phyloP scores from a whole-genome alignment of 225 moss, liverwort and hornwort species.

The Pseudoscleropodium purum region DNA sequence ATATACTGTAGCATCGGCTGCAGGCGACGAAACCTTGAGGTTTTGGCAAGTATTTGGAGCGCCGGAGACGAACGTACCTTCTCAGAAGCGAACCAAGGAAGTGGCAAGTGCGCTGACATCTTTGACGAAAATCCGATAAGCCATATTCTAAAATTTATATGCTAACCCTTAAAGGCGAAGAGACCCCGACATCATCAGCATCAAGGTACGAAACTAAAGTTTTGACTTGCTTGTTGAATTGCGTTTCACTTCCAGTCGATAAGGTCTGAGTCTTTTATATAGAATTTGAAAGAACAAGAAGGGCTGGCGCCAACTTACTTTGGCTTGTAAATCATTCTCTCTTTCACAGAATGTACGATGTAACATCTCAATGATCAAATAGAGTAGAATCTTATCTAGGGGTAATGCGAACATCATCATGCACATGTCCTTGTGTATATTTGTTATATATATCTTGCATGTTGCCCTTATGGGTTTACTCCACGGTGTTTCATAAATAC shows the following conservation, averaged over 20 bases:
- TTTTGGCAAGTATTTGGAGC: slow-evolving; percentile 91
- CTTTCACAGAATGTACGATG: not conserved
- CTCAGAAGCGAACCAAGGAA: slow-evolving; percentile 44
- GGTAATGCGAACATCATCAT: not conserved
- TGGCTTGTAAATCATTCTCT: too few relatives aligned
- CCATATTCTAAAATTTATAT: too few relatives aligned
- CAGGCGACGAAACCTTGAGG: slow-evolving; percentile 82
- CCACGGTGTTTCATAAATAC: slow-evolving; percentile 44
- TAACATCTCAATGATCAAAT: not conserved
- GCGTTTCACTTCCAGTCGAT: not conserved
- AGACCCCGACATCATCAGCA: not conserved
- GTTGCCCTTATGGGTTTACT: slow-evolving; percentile 7
- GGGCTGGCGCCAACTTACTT: not conserved
- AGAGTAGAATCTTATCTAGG: not conserved
- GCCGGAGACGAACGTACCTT: slow-evolving; percentile 38
- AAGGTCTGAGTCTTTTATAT: not conserved
- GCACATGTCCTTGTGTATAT: not conserved
- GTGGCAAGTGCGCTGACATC: slow-evolving; percentile 18
- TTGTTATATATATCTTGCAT: not conserved
- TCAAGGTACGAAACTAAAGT: slow-evolving; percentile 10
- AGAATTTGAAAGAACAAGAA: not conserved
- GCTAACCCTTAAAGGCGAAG: not conserved
- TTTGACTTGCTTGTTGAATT: not conserved
- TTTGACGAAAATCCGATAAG: slow-evolving; percentile 30
- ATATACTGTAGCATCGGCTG: slow-evolving; percentile 73